Conservation (phyloP, 2,329 filamentous ascomycete genomes). For the Nectriaceae sp. region DNA sequence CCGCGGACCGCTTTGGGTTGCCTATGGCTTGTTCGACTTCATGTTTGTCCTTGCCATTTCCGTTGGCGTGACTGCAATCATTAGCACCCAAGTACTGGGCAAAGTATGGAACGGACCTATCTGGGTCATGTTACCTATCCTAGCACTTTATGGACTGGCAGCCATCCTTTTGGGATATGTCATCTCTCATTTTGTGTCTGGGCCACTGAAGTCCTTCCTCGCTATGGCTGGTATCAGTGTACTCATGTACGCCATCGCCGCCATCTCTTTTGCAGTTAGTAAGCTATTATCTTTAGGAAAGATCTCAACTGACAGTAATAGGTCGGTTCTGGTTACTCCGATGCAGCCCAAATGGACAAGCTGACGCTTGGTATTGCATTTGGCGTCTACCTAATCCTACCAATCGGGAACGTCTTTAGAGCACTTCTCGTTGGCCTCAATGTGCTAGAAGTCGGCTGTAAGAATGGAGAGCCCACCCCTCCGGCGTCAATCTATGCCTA, state of each 20-base stretch:
- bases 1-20: conserved; percentile 75
- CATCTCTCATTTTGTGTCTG: conserved; percentile 61
- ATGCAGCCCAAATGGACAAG: conserved; percentile 11
- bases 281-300: not conserved
- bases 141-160: conserved; percentile 75
- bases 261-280: conserved; percentile 57
- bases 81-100: conserved; percentile 54
- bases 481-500: conserved; percentile 67
- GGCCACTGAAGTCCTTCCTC: conserved; percentile 71
- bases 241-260: conserved; percentile 68
- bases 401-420: conserved; percentile 56
- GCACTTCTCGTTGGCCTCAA: conserved; percentile 75
- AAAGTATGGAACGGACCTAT: conserved; percentile 66
- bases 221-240: conserved; percentile 65
- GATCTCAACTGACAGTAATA: conserved; percentile 11
- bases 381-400: conserved; percentile 24
- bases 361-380: conserved; percentile 15
- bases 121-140: conserved; percentile 74
- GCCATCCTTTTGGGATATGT: conserved; percentile 70
- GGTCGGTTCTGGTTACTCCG: conserved; percentile 13
- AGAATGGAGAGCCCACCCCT: conserved; percentile 60
- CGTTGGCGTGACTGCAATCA: conserved; percentile 65
- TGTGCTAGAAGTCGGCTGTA: conserved; percentile 74
- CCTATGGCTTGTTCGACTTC: conserved; percentile 78
- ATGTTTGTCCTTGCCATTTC: conserved; percentile 65